phyloP scores from a whole-genome alignment of 208 protist species.

The Acanthamoeba lenticulata region DNA sequence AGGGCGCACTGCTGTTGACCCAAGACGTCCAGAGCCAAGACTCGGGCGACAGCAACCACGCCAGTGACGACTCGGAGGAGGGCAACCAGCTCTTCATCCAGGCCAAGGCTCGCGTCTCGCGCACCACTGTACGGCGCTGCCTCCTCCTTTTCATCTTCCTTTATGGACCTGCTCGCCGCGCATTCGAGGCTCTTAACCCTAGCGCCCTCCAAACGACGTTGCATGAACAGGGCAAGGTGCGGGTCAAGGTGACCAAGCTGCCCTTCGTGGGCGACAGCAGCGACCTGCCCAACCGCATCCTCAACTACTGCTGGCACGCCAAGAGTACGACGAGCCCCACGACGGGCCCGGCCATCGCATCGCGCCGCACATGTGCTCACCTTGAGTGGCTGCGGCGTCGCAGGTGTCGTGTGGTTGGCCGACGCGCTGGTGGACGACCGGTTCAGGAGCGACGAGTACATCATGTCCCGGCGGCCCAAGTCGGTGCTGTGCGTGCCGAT shows the following conservation, averaged over 20 bases:
- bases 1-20: too few relatives aligned
- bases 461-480: neutral
- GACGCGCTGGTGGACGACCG: neutral
- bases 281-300: slow-evolving; percentile 2
- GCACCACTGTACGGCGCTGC: neutral
- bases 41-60: neutral
- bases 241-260: neutral
- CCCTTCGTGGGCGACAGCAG: neutral
- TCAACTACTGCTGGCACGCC: slow-evolving; percentile 63
- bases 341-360: too few relatives aligned
- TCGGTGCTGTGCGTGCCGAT: slow-evolving; percentile 38
- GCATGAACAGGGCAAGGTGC: neutral
- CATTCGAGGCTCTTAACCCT: neutral
- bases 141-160: neutral
- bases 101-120: neutral
- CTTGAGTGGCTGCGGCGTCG: neutral
- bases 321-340: neutral
- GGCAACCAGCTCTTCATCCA: neutral
- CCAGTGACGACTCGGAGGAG: neutral
- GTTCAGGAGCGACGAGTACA: slow-evolving; percentile 15
- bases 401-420: neutral
- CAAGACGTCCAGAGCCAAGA: neutral
- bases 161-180: neutral
- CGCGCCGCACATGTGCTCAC: neutral
- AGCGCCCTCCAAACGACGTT: too few relatives aligned